Evolutionary conservation across 768 basidiomycete species (phyloP).

Genomic region (Hysterangium stoloniferum): DNA sequence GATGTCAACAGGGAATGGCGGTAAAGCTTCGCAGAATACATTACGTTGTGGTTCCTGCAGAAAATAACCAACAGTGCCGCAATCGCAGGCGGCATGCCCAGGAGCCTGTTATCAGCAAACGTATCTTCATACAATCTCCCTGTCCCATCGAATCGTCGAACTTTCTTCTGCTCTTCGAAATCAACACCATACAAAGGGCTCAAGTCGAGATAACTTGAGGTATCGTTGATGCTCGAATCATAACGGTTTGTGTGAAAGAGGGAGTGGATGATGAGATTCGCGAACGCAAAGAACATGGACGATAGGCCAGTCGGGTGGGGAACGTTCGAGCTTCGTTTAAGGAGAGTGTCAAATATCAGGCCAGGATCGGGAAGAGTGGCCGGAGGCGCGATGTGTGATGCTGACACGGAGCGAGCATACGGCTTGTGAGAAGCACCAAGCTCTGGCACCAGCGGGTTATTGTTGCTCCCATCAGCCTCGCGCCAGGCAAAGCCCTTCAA

Average conservation of each 20-base stretch:
- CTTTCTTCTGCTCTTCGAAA: conserved; percentile 33
- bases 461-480: conserved; percentile 29
- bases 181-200: conserved; percentile 66
- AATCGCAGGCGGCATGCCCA: conserved; percentile 65
- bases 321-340: conserved; percentile 26
- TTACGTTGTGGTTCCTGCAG: conserved; percentile 66
- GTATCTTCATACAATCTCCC: conserved; percentile 62
- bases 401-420: conserved; percentile 37
- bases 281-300: conserved; percentile 71
- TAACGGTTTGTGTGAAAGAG: conserved; percentile 51
- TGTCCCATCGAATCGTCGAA: conserved; percentile 57
- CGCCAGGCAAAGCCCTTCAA: conserved; percentile 16
- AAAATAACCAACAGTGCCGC: conserved; percentile 64
- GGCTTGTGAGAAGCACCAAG: conserved; percentile 30
- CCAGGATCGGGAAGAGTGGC: conserved; percentile 54
- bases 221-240: conserved; percentile 49
- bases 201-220: conserved; percentile 71
- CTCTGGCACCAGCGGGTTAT: conserved; percentile 26
- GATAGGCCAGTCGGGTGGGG: conserved; percentile 63
- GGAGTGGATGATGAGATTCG: conserved; percentile 65
- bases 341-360: conserved; percentile 63
- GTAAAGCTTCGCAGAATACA: conserved; percentile 20
- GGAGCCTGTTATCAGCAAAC: conserved; percentile 58
- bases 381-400: conserved; percentile 33
- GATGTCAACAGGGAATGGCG: conserved; percentile 7